Base-by-base conservation (phyloP, 2,329 filamentous ascomycete genomes). In the Magnaporthiopsis incrustans region DNA sequence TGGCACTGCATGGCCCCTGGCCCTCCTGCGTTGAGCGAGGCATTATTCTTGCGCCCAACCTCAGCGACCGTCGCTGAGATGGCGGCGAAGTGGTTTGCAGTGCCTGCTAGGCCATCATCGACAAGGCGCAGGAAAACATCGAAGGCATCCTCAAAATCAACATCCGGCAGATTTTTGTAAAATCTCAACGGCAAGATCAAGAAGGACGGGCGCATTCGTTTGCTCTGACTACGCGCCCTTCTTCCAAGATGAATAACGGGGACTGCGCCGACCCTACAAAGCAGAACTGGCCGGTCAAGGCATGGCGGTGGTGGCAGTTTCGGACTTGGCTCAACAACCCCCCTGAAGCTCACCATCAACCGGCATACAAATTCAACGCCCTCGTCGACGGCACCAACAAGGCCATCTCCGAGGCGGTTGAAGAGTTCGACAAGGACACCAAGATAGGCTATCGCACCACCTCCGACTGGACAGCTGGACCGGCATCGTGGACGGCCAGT, bases 311-410 rank as follows among this genome's bases (percentile, higher is more conserved):
- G 32, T 33, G 32, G 32, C 4, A 33, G 32, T 33, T 33, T 33
- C 10, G 32, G 32, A 33, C 4, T 4, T 33, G 4, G 32, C 4
- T 4, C 32, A 33, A 33, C 4, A 33, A 33, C 32, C 32, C 32
- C 32, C 60, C n/a, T 61, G 82, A 0, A 90, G 89, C 67, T 91
- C 91, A 59, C 91, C 83, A 38, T 91, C 90, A 56, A 87, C 74
- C 72, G 72, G n/a, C 73, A 72, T 14, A 67, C 69, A 38, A 67
- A 33, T 73, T 75, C 68, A 74, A 74, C 66, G 64, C 63, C 4
- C 65, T 75, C 14, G 69, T 71, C 10, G 50, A 33, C 4, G 59
- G 66, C 7, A 69, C 73, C 60, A 74, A 76, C 67, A 63, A 69
- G 15, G 65, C 66, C 32, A 72, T 75, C 62, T 27, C 57, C 7